A percentile compares a stretch with the other conserved stretches of the same genome.
Conservation (phyloP, 768 basidiomycete species). For the Tulasnella sp. region DNA sequence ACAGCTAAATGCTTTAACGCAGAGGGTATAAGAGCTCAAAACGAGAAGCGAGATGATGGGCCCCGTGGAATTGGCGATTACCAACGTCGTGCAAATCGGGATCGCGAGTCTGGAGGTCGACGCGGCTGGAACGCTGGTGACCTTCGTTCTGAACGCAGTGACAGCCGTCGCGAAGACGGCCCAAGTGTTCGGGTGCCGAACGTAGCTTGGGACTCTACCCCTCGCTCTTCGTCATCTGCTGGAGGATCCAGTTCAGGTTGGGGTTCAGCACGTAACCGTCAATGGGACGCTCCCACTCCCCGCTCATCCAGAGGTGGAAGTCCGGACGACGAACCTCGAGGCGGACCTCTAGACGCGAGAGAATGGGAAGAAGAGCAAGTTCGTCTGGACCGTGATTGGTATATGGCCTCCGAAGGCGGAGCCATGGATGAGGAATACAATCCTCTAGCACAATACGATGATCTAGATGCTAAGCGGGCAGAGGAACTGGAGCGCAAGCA, state of each 20-base stretch:
- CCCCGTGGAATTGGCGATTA: constrained; percentile 88
- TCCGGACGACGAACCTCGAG: constrained; percentile 62
- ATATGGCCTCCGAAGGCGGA: constrained; percentile 84
- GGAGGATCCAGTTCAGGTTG: constrained; percentile 50
- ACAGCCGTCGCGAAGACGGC: constrained; percentile 50
- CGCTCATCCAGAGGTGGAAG: constrained; percentile 50
- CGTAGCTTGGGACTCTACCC: constrained; percentile 92
- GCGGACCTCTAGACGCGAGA: constrained; percentile 62
- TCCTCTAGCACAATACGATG: constrained; percentile 88
- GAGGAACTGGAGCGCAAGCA: constrained; percentile 73
- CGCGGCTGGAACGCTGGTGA: constrained; percentile 42
- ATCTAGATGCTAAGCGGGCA: constrained; percentile 62
- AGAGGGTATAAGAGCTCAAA: constrained; percentile 70
- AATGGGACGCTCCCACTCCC: constrained; percentile 85
- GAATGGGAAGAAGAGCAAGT: constrained; percentile 99
- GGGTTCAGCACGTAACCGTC: constrained; percentile 51
- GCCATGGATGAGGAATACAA: constrained; percentile 90
- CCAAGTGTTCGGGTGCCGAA: constrained; percentile 89
- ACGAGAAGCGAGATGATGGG: constrained; percentile 52
- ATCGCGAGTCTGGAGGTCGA: constrained; percentile 44
- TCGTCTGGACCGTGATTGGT: constrained; percentile 92
- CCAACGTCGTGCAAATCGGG: constrained; percentile 83
- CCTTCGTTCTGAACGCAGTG: constrained; percentile 52
- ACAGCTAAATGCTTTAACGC: not conserved
- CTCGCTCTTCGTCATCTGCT: constrained; percentile 50